Conservation (phyloP, 2,329 filamentous ascomycete species). For the Zasmidium angulare region DNA sequence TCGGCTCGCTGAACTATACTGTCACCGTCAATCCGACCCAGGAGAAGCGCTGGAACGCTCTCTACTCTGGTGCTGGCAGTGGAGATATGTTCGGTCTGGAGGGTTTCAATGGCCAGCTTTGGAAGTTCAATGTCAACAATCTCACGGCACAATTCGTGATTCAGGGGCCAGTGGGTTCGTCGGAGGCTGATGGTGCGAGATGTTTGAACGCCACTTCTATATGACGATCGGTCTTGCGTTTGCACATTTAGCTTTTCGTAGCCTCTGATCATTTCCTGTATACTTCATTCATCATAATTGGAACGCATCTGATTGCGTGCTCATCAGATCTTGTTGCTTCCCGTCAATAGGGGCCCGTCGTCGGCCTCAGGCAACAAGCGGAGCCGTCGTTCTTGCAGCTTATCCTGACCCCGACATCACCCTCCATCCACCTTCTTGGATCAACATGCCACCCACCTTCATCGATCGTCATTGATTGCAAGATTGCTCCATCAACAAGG, state of each 20-base stretch:
- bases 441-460: too few species aligned
- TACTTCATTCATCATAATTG: too few species aligned
- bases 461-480: too few species aligned
- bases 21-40: neutral
- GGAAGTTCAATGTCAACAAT: conserved; percentile 10
- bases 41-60: conserved; percentile 10
- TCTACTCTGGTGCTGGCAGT: conserved; percentile 5
- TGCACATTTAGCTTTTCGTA: neutral
- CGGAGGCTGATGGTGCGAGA: neutral
- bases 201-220: neutral
- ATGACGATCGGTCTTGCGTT: neutral
- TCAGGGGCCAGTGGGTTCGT: neutral
- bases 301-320: too few species aligned
- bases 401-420: too few species aligned
- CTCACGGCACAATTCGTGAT: neutral
- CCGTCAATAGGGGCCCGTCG: too few species aligned
- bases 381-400: too few species aligned
- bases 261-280: neutral
- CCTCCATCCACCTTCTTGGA: too few species aligned
- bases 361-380: too few species aligned
- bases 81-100: conserved; percentile 12
- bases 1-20: neutral
- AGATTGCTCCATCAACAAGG: too few species aligned
- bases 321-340: too few species aligned
- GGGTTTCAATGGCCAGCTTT: conserved; percentile 10